Conservation (phyloP, 2,329 filamentous ascomycete species). For the Trichoderma gracile region DNA sequence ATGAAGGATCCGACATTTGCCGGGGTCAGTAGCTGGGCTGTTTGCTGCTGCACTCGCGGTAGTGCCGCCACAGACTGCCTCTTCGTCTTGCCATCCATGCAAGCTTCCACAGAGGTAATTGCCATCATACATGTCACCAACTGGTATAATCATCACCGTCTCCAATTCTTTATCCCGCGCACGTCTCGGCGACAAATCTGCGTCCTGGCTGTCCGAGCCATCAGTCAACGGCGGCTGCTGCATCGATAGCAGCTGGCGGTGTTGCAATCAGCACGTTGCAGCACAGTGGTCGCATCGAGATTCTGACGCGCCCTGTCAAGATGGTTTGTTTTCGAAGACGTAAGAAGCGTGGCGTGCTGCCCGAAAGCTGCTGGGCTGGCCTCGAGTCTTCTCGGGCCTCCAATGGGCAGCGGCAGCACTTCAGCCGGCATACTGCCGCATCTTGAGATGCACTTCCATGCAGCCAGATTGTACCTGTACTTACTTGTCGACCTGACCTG, state of each 20-base stretch:
- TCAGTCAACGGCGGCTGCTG: background rate
- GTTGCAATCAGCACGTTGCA: too few species aligned
- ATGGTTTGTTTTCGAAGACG: background rate
- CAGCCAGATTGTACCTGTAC: background rate
- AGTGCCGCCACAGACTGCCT: background rate
- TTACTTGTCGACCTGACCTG: background rate
- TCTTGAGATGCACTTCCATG: constrained; percentile 6
- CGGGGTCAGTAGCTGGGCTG: background rate
- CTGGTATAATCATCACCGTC: too few species aligned
- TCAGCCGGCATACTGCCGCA: constrained; percentile 14
- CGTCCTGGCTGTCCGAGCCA: background rate
- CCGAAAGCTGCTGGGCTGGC: background rate
- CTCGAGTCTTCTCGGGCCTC: background rate
- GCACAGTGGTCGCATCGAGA: constrained; percentile 1
- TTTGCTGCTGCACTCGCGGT: background rate
- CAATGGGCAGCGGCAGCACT: background rate
- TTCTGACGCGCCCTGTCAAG: background rate
- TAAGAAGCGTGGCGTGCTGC: background rate
- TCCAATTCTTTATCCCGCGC: too few species aligned
- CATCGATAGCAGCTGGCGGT: background rate
- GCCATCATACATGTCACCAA: too few species aligned
- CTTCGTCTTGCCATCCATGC: background rate
- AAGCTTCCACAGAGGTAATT: background rate
- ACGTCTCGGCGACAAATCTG: background rate
- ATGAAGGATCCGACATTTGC: constrained; percentile 12